phyloP scores from a whole-genome alignment of 2,329 filamentous ascomycete genomes.

The Pseudocercospora eumusae region DNA sequence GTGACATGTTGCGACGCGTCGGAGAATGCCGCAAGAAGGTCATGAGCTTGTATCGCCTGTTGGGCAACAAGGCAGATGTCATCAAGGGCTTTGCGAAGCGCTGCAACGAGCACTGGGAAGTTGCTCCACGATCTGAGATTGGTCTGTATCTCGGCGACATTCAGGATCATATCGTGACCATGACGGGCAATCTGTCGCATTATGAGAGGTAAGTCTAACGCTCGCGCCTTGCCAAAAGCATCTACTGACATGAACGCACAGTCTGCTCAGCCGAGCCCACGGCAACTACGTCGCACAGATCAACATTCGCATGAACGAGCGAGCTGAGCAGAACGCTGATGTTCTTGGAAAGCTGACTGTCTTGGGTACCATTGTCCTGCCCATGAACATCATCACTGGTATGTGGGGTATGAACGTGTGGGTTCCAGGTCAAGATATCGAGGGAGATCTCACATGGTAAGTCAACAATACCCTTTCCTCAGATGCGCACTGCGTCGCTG shows the following conservation, averaged over 20 bases:
- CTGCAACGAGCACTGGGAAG: slow-evolving; percentile 97
- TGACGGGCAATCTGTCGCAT: slow-evolving; percentile 93
- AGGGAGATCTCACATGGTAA: slow-evolving; percentile 65
- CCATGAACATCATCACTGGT: slow-evolving; percentile 98
- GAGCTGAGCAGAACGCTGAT: slow-evolving; percentile 92
- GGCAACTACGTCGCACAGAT: slow-evolving; percentile 99
- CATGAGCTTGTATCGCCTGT: slow-evolving; percentile 87
- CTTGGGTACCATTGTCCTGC: slow-evolving; percentile 91
- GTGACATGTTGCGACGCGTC: slow-evolving; percentile 88
- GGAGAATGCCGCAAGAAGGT: slow-evolving; percentile 96
- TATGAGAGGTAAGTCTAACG: slow-evolving; percentile 78
- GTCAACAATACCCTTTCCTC: slow-evolving; percentile 51
- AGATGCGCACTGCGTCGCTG: slow-evolving; percentile 59
- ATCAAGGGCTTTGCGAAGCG: slow-evolving; percentile 99
- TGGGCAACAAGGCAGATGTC: slow-evolving; percentile 97
- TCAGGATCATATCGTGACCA: slow-evolving; percentile 97
- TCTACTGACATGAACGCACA: slow-evolving; percentile 42
- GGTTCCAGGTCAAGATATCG: slow-evolving; percentile 80
- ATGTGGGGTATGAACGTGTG: slow-evolving; percentile 92
- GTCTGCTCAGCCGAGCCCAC: slow-evolving; percentile 86
- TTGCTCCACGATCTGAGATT: slow-evolving; percentile 91
- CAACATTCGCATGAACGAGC: slow-evolving; percentile 98
- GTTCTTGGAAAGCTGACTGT: slow-evolving; percentile 94
- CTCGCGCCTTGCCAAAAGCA: neutral
- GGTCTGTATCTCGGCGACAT: slow-evolving; percentile 98